Base-by-base conservation (phyloP, 2,329 filamentous ascomycete genomes). In the Venturia asperata region DNA sequence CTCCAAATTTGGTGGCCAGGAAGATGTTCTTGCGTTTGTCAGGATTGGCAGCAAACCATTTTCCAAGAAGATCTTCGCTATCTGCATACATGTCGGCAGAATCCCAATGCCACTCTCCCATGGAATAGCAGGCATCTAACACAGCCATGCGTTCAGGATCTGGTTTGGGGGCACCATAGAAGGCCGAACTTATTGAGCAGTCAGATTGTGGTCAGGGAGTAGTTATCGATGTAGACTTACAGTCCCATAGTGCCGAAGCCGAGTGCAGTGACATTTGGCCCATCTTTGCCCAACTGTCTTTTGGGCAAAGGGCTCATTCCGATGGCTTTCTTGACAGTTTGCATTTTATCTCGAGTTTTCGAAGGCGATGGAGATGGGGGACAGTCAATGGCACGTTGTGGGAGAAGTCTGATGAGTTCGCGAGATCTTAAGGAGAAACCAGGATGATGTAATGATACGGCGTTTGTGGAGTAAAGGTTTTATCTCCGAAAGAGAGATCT, bases 221-320 rank as follows among this genome's bases (percentile, higher is more conserved):
- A n/a, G 45, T 62, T 61, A 60, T 21, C 3, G 37, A 42, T 41
- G 30, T 5, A 27, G 9, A 65, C 61, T 41, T 37, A 73, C 47
- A 81, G 67, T 3, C 82, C 81, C 83, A 85, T 85, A 27, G 81
- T 73, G 19, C 83, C 82, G 41, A 84, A 79, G 13, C 83, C 83
- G 9, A 85, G 69, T 10, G 77, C 75, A 3, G 79, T 77, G 41
- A 86, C 79, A 24, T 77, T 69, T 0, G 81, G 81, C 19, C 83
- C 83, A 68, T 81, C 76, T 67, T 78, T 80, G 67, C 83, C 82
- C 17, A 86, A 75, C 47, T 77, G 77, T 65, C 77, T 77, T 39
- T 77, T 80, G 5, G 77, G 76, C n/a, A 63, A 21, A 30, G 52
- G 30, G 30, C 21, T 58, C 17, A 58, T 58, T 19, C 52, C 52